Percentiles rank a stretch among this genome's conserved stretches.
These are phyloP conservation scores for Candida silvicultrix DNA, from an alignment of 805 yeast genomes.

Conservation along the genomic window DNA sequence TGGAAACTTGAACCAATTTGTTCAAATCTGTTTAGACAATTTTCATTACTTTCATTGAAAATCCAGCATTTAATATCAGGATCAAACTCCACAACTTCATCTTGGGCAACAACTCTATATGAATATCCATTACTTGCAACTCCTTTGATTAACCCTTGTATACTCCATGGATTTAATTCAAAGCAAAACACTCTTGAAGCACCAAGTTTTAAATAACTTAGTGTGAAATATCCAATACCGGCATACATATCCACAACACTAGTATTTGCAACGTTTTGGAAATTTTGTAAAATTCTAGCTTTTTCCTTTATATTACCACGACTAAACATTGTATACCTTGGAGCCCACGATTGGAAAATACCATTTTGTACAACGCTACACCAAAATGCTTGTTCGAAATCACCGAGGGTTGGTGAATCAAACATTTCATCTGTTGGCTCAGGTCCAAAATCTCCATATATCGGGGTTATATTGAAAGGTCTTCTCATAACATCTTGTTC, in stretches of 20 bases:
- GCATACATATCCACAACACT: constrained; percentile 67
- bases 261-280: constrained; percentile 28
- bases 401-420: constrained; percentile 33
- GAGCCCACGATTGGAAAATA: constrained; percentile 77
- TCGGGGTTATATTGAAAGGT: constrained; percentile 54
- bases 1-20: constrained; percentile 10
- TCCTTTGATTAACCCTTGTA: constrained; percentile 62
- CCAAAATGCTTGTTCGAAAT: constrained; percentile 61
- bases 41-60: constrained; percentile 59
- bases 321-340: constrained; percentile 79
- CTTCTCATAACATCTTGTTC: constrained; percentile 51
- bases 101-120: constrained; percentile 27
- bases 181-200: constrained; percentile 59
- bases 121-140: constrained; percentile 37
- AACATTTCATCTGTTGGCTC: constrained; percentile 19
- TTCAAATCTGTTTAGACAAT: constrained; percentile 36
- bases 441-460: constrained; percentile 66
- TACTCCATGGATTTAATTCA: constrained; percentile 84
- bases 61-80: constrained; percentile 26
- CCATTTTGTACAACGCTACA: constrained; percentile 67
- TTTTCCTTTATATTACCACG: constrained; percentile 84
- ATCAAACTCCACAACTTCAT: constrained; percentile 26
- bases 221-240: constrained; percentile 82
- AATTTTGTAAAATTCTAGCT: constrained; percentile 46
- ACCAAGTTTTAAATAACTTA: constrained; percentile 52